These are phyloP conservation scores for Melanogaster broomeanus DNA, from an alignment of 768 basidiomycete species.

Conservation along the genomic window DNA sequence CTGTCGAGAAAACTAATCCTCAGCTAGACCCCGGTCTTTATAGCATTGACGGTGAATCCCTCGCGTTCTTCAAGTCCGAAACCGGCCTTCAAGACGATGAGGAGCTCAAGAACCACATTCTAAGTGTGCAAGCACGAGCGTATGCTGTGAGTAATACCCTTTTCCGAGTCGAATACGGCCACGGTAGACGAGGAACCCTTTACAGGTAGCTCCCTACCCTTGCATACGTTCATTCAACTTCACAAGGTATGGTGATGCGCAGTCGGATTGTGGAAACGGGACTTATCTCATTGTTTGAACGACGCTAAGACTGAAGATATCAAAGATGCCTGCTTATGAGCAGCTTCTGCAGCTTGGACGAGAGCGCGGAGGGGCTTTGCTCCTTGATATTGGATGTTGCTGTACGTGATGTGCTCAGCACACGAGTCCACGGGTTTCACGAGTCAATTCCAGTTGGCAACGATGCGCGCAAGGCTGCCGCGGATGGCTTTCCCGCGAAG, in stretches of 20 bases:
- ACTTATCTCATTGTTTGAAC: not conserved
- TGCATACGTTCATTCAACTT: slow-evolving; percentile 24
- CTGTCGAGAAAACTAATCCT: not conserved
- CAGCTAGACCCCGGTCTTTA: slow-evolving; percentile 18
- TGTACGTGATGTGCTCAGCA: slow-evolving; percentile 25
- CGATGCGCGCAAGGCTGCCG: slow-evolving; percentile 40
- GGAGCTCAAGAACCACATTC: slow-evolving; percentile 32
- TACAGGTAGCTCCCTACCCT: slow-evolving; percentile 23
- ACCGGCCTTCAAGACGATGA: slow-evolving; percentile 33
- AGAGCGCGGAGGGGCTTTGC: slow-evolving; percentile 36
- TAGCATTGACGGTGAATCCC: slow-evolving; percentile 6
- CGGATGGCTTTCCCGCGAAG: slow-evolving; percentile 42
- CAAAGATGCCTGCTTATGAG: slow-evolving; percentile 19
- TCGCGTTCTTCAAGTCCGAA: slow-evolving; percentile 28
- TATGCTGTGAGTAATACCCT: slow-evolving; percentile 25
- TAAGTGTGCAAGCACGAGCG: slow-evolving; percentile 35
- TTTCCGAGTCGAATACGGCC: not conserved
- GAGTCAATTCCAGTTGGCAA: slow-evolving; percentile 37
- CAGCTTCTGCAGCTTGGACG: slow-evolving; percentile 36
- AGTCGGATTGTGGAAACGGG: not conserved
- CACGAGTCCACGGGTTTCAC: not conserved
- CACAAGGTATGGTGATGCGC: slow-evolving; percentile 8
- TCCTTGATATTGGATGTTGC: slow-evolving; percentile 49
- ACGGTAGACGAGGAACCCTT: not conserved
- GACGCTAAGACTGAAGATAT: slow-evolving; percentile 25